Evolutionary conservation across 257 asterid species (phyloP).

Genomic region (Solanum sejunctum): DNA sequence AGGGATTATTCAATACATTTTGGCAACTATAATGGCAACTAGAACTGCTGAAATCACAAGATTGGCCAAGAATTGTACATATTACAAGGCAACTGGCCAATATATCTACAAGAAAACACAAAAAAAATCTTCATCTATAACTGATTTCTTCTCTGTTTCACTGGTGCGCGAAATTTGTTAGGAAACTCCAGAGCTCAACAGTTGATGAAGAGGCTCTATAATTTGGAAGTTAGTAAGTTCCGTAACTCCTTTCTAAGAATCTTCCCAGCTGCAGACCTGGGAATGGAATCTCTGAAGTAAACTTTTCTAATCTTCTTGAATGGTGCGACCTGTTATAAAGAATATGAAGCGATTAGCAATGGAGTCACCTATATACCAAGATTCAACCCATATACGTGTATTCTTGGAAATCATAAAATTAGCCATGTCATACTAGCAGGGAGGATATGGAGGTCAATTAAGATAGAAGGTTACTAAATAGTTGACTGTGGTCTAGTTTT

Average conservation of each 20-base stretch:
- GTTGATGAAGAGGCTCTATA: slow-evolving; percentile 14
- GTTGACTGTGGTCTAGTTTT: neutral
- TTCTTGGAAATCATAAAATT: neutral
- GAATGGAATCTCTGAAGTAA: slow-evolving; percentile 31
- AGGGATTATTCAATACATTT: neutral
- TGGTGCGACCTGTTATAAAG: slow-evolving; percentile 54
- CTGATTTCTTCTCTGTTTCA: neutral
- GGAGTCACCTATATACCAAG: neutral
- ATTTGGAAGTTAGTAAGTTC: slow-evolving; percentile 33
- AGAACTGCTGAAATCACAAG: neutral
- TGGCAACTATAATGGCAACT: neutral
- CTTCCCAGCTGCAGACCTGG: slow-evolving; percentile 59
- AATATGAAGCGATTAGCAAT: neutral
- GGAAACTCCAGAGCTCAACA: neutral
- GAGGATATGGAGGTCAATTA: neutral
- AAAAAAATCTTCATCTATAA: neutral
- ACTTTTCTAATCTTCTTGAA: slow-evolving; percentile 77
- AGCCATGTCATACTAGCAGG: neutral
- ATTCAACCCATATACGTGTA: neutral
- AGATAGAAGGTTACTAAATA: neutral
- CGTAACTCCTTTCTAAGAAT: slow-evolving; percentile 46
- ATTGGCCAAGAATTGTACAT: neutral
- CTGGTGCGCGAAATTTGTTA: neutral
- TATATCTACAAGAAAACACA: neutral
- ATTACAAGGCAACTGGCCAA: neutral